These are phyloP conservation scores for Flueggea neowawraea DNA, from an alignment of 441 rosid species.

Conservation along the genomic window DNA sequence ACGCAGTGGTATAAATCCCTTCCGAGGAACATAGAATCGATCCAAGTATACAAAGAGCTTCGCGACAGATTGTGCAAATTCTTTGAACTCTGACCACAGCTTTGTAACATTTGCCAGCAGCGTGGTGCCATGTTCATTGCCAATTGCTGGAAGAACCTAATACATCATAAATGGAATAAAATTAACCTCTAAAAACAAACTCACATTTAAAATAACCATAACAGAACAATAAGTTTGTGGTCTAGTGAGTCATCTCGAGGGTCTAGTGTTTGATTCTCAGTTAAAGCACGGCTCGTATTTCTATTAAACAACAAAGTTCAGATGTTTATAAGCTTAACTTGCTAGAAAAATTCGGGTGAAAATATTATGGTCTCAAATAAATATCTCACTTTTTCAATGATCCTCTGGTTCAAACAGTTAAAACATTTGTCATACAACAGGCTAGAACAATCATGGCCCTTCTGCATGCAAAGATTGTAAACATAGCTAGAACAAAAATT, in stretches of 20 bases:
- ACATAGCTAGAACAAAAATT: constrained; percentile 23
- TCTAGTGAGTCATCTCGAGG: too few species aligned
- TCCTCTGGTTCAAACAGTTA: constrained; percentile 26
- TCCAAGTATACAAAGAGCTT: constrained; percentile 8
- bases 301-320: background rate
- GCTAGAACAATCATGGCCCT: background rate
- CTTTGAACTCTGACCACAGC: constrained; percentile 9
- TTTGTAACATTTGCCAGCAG: constrained; percentile 3
- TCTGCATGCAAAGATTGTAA: constrained; percentile 19
- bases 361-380: background rate
- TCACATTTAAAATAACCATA: background rate
- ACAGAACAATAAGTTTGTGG: too few species aligned
- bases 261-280: background rate
- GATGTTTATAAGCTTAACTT: background rate
- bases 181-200: too few species aligned
- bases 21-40: background rate
- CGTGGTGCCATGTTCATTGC: constrained; percentile 1
- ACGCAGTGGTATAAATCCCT: background rate
- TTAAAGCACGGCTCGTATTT: background rate
- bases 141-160: constrained; percentile 29
- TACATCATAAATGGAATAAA: background rate
- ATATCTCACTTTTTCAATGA: constrained; percentile 19
- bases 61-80: constrained; percentile 3
- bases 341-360: background rate
- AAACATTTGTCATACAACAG: constrained; percentile 25